Evolutionary conservation across 164 flowering plant genomes (phyloP), one percentile per base, ranked within the genome.

Genomic region (Liriodendron chinense): DNA sequence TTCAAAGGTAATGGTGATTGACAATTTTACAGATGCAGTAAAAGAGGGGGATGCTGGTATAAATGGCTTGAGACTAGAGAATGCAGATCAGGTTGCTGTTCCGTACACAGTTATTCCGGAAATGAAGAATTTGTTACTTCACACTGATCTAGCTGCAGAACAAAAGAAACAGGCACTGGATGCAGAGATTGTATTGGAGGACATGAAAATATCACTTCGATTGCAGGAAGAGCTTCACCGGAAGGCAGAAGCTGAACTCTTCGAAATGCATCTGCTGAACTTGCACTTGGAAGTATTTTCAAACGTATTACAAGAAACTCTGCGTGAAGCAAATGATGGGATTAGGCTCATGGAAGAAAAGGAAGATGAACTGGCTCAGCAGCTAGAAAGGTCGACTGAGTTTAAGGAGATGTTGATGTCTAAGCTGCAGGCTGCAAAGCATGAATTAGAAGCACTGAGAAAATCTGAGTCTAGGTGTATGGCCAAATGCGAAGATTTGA

Each of bases 241-340:
- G 72, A 89, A 89, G 82, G 89, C 88, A 50, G 94, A 93, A 76
- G 86, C 82, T 81, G 98, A 95, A 79, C 84, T 87, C 20, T 82
- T 28, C 50, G 93, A 92, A 76, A 82, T 91, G 88, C 87, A 84
- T 80, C 73, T 76, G 28, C 75, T 69, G 43, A 89, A 89, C 76
- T 23, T 89, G 22, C 74, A 89, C 64, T 82, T 90, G 78, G 93
- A 90, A 83, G 85, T 96, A 16, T 88, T 86, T 72, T 87, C 96
- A 23, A 82, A 74, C 77, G 83, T 85, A 47, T 74, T 96, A 28
- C 82, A 81, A 72, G 88, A 85, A 80, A 83, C 87, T 49, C 78
- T 91, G 82, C 76, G 74, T 61, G 90, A 88, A 82, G 91, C 92
- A 71, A 80, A 66, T 74, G 57, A 77, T 78, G 86, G 81, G 21